A percentile compares a stretch with the other conserved stretches of the same genome.
Evolutionary conservation across 2,329 filamentous ascomycete genomes (phyloP).

Genomic region (Leptosphaerulina australis): DNA sequence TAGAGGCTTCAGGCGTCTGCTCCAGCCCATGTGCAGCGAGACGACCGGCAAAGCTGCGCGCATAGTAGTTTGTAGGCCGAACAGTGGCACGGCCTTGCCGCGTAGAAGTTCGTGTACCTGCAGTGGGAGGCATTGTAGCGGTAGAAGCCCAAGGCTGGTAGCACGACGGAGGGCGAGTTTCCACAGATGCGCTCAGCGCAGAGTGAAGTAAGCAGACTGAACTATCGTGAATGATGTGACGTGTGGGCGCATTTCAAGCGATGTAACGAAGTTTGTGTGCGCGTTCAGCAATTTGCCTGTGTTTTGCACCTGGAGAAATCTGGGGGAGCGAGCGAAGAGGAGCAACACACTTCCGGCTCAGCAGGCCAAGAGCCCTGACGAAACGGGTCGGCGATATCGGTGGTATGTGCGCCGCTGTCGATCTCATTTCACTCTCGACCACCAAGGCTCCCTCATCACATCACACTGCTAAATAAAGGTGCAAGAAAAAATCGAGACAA

Average conservation of each 20-base stretch:
- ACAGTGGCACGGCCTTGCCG: constrained; percentile 55
- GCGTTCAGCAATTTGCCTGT: constrained; percentile 28
- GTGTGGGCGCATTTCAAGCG: constrained; percentile 40
- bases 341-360: constrained; percentile 20
- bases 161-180: constrained; percentile 25
- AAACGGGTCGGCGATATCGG: constrained; percentile 18
- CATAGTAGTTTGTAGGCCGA: constrained; percentile 59
- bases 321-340: constrained; percentile 21
- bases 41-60: constrained; percentile 53
- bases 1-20: constrained; percentile 47
- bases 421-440: neutral
- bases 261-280: constrained; percentile 28
- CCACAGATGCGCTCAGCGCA: constrained; percentile 28
- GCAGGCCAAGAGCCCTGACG: constrained; percentile 34
- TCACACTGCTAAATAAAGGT: neutral
- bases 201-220: constrained; percentile 21
- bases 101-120: constrained; percentile 49
- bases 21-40: constrained; percentile 45
- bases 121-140: constrained; percentile 45
- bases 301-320: constrained; percentile 10
- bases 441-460: neutral
- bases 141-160: constrained; percentile 24
- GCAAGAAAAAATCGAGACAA: neutral
- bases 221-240: constrained; percentile 26
- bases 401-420: neutral